phyloP scores from a whole-genome alignment of 2,329 filamentous ascomycete species.

The Exserohilum rostratum region DNA sequence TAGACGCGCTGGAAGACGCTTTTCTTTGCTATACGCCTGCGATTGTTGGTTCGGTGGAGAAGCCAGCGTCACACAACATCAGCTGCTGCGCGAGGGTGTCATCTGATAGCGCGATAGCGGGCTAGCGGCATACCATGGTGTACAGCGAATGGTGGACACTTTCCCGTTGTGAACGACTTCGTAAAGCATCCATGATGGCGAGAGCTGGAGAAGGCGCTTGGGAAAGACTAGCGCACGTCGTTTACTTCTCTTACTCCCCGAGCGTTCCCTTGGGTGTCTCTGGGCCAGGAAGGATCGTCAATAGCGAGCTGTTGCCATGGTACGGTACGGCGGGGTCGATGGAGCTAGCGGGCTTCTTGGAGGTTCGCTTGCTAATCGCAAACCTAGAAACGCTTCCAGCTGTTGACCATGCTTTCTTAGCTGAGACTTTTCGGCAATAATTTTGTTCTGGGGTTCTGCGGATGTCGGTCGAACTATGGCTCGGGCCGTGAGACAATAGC shows the following conservation, averaged over 20 bases:
- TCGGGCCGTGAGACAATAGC: background rate
- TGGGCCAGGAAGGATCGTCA: background rate
- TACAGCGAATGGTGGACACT: background rate
- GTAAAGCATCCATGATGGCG: background rate
- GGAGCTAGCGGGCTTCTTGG: background rate
- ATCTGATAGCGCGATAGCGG: conserved; percentile 10
- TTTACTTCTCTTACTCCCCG: background rate
- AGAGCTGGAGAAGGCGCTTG: background rate
- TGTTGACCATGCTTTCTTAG: background rate
- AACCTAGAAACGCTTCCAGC: background rate
- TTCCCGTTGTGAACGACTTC: background rate
- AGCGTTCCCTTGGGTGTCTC: no score
- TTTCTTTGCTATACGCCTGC: background rate
- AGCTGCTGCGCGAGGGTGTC: conserved; percentile 4
- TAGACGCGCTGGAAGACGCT: background rate
- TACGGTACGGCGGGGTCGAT: conserved; percentile 3
- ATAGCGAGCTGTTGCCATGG: background rate
- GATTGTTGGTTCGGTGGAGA: background rate
- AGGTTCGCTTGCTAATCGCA: conserved; percentile 3
- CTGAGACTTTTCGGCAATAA: background rate
- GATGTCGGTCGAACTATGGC: background rate
- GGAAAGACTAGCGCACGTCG: background rate
- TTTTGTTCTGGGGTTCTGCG: background rate
- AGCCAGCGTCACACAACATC: background rate
- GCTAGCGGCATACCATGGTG: background rate